These are phyloP conservation scores for Panicum virgatum DNA, from an alignment of 202 grass and related monocot species.

Conservation along the genomic window DNA sequence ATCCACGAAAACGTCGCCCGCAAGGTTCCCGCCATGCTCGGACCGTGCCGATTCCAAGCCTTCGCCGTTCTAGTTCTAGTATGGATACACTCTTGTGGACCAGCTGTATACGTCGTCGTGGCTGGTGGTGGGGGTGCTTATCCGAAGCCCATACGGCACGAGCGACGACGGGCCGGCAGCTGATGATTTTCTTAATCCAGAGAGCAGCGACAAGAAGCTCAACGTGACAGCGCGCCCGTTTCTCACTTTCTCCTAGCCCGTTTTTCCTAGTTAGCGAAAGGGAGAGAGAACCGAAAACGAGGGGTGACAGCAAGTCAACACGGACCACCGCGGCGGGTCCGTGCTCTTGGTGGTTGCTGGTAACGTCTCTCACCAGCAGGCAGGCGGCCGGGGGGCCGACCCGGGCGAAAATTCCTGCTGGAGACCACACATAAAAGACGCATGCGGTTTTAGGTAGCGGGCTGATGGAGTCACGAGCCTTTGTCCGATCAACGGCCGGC, in stretches of 20 bases:
- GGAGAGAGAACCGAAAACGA: not conserved
- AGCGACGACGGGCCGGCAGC: not conserved
- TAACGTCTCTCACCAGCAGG: not conserved
- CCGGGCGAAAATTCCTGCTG: not conserved
- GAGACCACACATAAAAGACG: not conserved
- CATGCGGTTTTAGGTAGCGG: not conserved
- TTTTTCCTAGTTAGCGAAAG: not conserved
- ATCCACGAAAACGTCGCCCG: not conserved
- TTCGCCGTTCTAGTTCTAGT: not conserved
- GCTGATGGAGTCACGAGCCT: not conserved
- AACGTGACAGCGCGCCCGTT: not conserved
- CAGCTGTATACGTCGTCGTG: not conserved
- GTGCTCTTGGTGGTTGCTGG: not conserved
- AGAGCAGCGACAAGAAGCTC: not conserved
- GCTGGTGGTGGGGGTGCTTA: not conserved
- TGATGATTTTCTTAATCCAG: not conserved
- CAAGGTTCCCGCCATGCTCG: not conserved
- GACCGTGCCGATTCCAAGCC: not conserved
- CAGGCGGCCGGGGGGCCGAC: no score
- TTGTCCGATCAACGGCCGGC: constrained; percentile 15
- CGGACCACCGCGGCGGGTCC: not conserved
- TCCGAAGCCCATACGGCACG: not conserved
- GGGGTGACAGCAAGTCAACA: constrained; percentile 9
- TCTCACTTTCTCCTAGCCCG: no score
- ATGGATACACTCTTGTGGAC: not conserved